Conservation (phyloP, 2,329 filamentous ascomycete genomes). For the Pyrenochaeta sp. region DNA sequence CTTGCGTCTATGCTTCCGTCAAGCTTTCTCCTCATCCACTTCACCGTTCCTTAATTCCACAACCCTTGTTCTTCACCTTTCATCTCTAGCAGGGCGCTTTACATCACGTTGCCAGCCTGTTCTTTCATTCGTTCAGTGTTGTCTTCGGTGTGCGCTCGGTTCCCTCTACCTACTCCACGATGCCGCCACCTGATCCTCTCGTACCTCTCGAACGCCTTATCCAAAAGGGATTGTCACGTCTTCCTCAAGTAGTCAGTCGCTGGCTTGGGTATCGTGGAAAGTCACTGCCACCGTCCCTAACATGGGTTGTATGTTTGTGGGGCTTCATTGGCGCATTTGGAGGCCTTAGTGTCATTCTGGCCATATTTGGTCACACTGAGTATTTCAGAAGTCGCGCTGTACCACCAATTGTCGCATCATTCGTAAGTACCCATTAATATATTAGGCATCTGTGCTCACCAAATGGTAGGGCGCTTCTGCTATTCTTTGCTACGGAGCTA, state of each 20-base stretch:
- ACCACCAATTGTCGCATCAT: slow-evolving; percentile 53
- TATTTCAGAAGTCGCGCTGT: slow-evolving; percentile 51
- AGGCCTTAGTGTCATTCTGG: slow-evolving; percentile 52
- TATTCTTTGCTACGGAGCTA: slow-evolving; percentile 57
- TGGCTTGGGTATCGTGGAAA: slow-evolving; percentile 63
- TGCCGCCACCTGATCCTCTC: slow-evolving; percentile 35
- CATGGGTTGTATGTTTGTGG: slow-evolving; percentile 50
- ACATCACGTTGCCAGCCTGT: neutral
- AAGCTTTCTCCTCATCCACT: slow-evolving; percentile 14
- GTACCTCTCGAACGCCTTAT: slow-evolving; percentile 39
- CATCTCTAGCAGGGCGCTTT: neutral
- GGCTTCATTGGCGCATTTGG: slow-evolving; percentile 55
- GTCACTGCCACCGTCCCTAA: slow-evolving; percentile 34
- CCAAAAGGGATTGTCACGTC: slow-evolving; percentile 42
- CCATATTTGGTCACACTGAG: slow-evolving; percentile 50
- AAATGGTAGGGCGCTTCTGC: slow-evolving; percentile 53
- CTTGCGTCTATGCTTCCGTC: slow-evolving; percentile 15
- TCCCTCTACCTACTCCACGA: slow-evolving; percentile 11
- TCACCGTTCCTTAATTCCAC: slow-evolving; percentile 4
- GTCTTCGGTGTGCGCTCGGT: neutral
- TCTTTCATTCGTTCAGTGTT: neutral
- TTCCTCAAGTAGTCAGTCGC: slow-evolving; percentile 73
- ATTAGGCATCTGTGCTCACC: slow-evolving; percentile 8
- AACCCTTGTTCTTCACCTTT: neutral
- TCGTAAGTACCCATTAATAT: slow-evolving; percentile 33